phyloP scores from a whole-genome alignment of 139 green algal genomes.

The Haematococcus sp. region DNA sequence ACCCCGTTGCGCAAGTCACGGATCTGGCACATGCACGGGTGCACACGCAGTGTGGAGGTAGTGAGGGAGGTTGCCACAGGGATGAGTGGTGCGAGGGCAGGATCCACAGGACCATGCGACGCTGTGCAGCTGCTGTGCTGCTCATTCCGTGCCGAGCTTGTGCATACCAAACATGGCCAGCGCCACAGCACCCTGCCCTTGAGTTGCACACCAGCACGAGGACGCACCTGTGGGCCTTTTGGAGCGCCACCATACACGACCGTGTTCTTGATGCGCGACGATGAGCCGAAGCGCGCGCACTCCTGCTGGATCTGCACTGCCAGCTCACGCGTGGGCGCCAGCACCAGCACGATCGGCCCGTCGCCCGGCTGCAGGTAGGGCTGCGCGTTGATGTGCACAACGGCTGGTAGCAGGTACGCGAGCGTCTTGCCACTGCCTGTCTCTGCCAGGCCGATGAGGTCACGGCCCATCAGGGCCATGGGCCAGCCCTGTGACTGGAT shows the following conservation, averaged over 20 bases:
- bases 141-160: no score
- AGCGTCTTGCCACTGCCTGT: constrained; percentile 90
- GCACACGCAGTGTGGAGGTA: neutral
- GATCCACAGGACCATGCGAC: no score
- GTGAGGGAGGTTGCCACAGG: neutral
- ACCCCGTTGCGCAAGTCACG: constrained; percentile 62
- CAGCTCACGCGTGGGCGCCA: constrained; percentile 93
- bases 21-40: constrained; percentile 9
- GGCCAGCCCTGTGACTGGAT: constrained; percentile 91
- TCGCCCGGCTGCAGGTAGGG: constrained; percentile 82
- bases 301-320: constrained; percentile 91
- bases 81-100: neutral
- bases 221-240: constrained; percentile 71
- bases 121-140: no score
- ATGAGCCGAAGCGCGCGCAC: constrained; percentile 85
- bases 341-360: constrained; percentile 88
- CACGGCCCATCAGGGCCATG: constrained; percentile 82
- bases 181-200: no score
- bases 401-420: constrained; percentile 83
- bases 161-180: no score
- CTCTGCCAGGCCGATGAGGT: constrained; percentile 86
- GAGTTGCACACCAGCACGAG: no score
- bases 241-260: constrained; percentile 85
- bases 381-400: constrained; percentile 95
- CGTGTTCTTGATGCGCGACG: constrained; percentile 79